Evolutionary conservation across 2,329 filamentous ascomycete genomes (phyloP), one percentile per base, ranked within the genome.

Genomic region (Aspergillus ochraceoroseus): DNA sequence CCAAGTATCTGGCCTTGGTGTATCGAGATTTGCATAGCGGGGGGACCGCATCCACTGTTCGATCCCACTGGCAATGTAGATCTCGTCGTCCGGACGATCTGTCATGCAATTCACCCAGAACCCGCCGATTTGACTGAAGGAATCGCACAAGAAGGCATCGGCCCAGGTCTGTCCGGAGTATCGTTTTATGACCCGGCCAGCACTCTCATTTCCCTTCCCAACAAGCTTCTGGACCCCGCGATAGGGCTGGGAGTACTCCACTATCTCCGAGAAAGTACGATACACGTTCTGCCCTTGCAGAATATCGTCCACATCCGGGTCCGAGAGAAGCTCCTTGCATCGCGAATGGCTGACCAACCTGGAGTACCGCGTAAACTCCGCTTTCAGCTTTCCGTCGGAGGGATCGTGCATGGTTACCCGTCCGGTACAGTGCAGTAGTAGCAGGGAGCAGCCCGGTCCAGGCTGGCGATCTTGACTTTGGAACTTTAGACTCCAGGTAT

Each of bases 41-140:
- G 60, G 58, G 3, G 54, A 52, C 1, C 59, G 52, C 43, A 61
- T 58, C 48, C 47, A 54, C 18, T 46, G 41, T 32, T 65, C 58
- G 22, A 61, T 48, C 0, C 56, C 60, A 20, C 43, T 59, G 1
- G 58, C 55, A 13, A 66, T 53, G 14, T 51, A 67, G 27, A 66
- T 58, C 2, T 62, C 53, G 0, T 39, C 31, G 2, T 44, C 11
- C 0, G 38, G 3, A 1, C 44, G 37, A 15, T 63, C 55, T 0
- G 54, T 58, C 58, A 66, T 59, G 22, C 56, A 63, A 36, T 69
- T 68, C 2, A 62, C 59, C 38, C 59, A 61, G 4, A 70, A 58
- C 0, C 66, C 64, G 5, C 58, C 61, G 2, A 65, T 54, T 34
- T 66, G 63, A 29, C 55, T 52, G 37, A 64, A 65, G 0, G 47